Base-by-base conservation (phyloP, 2,329 filamentous ascomycete species). In the Monosporascus sp. region DNA sequence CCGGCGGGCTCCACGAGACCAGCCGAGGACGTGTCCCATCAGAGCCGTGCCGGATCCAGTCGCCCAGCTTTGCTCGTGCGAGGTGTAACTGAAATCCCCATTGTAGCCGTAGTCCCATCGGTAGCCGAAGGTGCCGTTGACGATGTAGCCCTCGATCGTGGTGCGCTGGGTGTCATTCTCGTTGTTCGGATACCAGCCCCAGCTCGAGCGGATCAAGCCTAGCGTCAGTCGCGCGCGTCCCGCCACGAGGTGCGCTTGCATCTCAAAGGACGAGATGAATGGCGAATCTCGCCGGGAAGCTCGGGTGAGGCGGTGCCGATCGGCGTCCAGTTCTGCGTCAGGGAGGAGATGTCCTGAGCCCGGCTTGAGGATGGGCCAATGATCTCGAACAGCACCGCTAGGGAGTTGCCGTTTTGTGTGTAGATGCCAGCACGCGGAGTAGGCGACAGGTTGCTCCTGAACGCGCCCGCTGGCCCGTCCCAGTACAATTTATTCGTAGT, bases 171-270 rank as follows among this genome's bases (percentile, higher is more conserved):
- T 84, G n/a, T 80, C 80, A 57, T 81, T 77, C 1, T 76, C 73
- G 54, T 84, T 75, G 54, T 77, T 71, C 17, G 82, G 67, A 58
- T 85, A 85, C 79, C 80, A 84, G 11, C 82, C 82, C 82, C 82
- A 86, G 48, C 72, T 74, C 8, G 69, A 69, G 6, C 80, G 76
- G 35, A 85, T 78, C 17, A 86, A 73, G 11, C 79, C 72, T 0
- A 86, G 67, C 0, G 82, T 80, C 37, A 81, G 76, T 7, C 68
- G 63, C 1, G 81, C 64, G 53, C 75, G 70, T 0, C 74, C 71
- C 1, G 74, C 74, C 0, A 70, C 65, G 5, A 85, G 69, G 58
- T 85, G 82, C 2, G 74, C 81, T 63, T 80, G 78, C 26, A 86
- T 72, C 60, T 86, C 82, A 58, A 84, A 78, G 16, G 76, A 79